Evolutionary conservation across 164 flowering plant genomes (phyloP).

Genomic region (Tetrastigma voinierianum): DNA sequence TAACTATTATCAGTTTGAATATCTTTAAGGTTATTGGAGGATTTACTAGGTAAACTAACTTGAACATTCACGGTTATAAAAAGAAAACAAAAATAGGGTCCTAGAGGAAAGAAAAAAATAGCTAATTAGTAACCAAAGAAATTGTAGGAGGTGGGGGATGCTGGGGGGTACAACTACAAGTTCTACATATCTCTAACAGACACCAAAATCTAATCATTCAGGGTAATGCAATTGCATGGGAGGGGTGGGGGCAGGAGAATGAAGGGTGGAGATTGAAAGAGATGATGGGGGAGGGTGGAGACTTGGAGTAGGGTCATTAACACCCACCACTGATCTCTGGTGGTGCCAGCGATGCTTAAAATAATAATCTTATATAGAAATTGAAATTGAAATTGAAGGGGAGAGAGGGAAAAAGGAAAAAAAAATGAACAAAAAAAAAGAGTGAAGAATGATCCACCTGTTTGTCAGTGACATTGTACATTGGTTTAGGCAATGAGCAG

Average conservation of each 20-base stretch:
- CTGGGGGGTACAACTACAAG: conserved; percentile 1
- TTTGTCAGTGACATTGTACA: conserved; percentile 66
- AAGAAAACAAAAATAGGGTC: background rate
- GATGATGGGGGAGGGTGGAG: conserved; percentile 7
- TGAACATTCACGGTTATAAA: too few relatives aligned
- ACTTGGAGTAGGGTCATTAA: conserved; percentile 12
- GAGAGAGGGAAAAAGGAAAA: background rate
- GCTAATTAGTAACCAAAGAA: background rate
- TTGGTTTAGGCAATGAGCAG: conserved; percentile 48
- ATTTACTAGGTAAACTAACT: too few relatives aligned
- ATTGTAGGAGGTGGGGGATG: background rate
- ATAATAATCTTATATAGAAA: too few relatives aligned
- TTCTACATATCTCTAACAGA: conserved; percentile 9
- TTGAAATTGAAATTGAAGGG: too few relatives aligned
- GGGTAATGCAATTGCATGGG: conserved; percentile 9
- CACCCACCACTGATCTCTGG: conserved; percentile 29
- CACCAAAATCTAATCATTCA: conserved; percentile 30
- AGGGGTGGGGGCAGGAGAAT: conserved; percentile 6
- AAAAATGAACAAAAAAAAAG: conserved; percentile 15
- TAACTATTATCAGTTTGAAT: too few relatives aligned
- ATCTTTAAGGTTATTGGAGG: too few relatives aligned
- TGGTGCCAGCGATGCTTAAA: conserved; percentile 19
- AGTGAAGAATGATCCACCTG: conserved; percentile 60
- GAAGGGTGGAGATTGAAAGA: conserved; percentile 22
- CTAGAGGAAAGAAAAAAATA: background rate